Conservation (phyloP, 805 yeast genomes). For the Priceomyces melissophilus region DNA sequence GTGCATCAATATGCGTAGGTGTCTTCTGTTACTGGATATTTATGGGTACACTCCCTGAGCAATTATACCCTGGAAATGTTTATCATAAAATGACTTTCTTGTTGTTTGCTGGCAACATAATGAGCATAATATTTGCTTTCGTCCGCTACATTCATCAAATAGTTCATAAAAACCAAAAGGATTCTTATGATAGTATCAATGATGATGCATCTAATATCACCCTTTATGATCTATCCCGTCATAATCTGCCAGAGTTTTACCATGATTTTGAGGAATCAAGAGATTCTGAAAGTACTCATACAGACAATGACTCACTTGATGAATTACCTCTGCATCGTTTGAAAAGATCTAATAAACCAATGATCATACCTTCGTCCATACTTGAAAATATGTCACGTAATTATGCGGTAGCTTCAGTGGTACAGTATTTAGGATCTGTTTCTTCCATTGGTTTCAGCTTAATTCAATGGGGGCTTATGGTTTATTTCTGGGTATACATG, state of each 20-base stretch:
- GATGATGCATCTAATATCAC: conserved; percentile 19
- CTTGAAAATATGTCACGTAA: background rate
- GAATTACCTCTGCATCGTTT: conserved; percentile 5
- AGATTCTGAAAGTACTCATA: conserved; percentile 8
- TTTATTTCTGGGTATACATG: conserved; percentile 57
- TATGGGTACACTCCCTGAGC: conserved; percentile 50
- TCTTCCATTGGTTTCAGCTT: conserved; percentile 35
- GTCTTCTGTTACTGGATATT: conserved; percentile 55
- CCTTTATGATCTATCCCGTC: conserved; percentile 18
- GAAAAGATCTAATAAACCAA: conserved; percentile 22
- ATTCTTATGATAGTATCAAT: conserved; percentile 1
- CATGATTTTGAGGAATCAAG: conserved; percentile 10
- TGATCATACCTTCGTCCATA: conserved; percentile 8
- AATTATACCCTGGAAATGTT: conserved; percentile 71
- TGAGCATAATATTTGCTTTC: conserved; percentile 56
- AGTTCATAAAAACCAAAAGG: background rate
- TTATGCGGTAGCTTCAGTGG: conserved; percentile 1
- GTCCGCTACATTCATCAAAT: conserved; percentile 38
- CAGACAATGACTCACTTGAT: conserved; percentile 5
- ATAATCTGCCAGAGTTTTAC: background rate
- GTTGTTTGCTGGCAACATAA: conserved; percentile 47
- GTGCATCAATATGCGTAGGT: conserved; percentile 45
- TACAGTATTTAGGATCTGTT: conserved; percentile 23
- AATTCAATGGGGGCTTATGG: conserved; percentile 63
- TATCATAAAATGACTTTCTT: conserved; percentile 66